These are phyloP conservation scores for Paspalum vaginatum DNA, from an alignment of 176 grass and related monocot species.

Conservation along the genomic window DNA sequence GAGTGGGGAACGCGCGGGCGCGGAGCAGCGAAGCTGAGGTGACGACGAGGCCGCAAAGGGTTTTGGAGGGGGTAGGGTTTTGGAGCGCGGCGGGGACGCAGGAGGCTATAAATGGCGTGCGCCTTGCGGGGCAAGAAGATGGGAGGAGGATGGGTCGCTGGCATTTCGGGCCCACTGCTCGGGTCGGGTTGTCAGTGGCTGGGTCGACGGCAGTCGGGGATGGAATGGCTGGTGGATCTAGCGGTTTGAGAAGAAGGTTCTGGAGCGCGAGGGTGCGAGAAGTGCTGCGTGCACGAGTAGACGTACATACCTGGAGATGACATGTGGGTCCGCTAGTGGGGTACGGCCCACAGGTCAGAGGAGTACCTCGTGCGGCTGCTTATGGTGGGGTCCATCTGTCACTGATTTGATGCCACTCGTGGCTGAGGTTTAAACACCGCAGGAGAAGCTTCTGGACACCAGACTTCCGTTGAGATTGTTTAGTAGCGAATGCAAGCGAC, in stretches of 20 bases:
- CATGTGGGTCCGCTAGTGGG: background rate
- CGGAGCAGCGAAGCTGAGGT: background rate
- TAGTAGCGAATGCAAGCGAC: no score
- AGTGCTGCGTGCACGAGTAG: background rate
- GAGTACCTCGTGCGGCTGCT: no score
- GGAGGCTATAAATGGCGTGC: conserved; percentile 37
- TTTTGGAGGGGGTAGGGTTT: conserved; percentile 48
- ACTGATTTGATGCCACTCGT: background rate
- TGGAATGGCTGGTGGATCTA: background rate
- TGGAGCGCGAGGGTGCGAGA: background rate
- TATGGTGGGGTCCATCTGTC: background rate
- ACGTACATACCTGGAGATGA: background rate
- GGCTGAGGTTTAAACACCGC: background rate
- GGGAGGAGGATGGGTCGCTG: background rate
- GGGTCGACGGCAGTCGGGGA: no score
- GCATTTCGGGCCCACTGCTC: fast-evolving
- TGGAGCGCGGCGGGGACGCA: background rate
- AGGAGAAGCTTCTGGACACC: conserved; percentile 42
- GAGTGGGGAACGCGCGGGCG: background rate
- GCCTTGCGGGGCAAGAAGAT: conserved; percentile 49
- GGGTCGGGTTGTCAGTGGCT: background rate
- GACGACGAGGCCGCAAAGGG: conserved; percentile 40
- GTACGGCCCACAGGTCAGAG: background rate
- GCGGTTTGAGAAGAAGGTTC: conserved; percentile 18
- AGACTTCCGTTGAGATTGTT: no score